These are phyloP conservation scores for Tulasnella sp. DNA, from an alignment of 768 basidiomycete species.

Conservation along the genomic window DNA sequence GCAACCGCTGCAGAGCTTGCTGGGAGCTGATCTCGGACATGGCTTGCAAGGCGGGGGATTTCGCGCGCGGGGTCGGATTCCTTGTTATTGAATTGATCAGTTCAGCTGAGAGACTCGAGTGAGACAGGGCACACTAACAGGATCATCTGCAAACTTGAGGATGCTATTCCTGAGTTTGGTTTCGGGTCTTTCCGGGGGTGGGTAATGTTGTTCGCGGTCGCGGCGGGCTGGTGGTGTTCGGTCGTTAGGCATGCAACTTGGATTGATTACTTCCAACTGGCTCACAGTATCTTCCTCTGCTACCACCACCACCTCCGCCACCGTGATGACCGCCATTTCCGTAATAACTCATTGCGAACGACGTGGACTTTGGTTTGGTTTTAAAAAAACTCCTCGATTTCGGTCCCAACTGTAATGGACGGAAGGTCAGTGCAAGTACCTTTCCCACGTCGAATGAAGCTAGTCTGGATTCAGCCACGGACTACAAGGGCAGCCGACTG, in stretches of 20 bases:
- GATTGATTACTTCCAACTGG: not conserved
- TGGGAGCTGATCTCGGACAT: slow-evolving; percentile 57
- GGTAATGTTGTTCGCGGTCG: slow-evolving; percentile 7
- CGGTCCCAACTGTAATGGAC: slow-evolving; percentile 9
- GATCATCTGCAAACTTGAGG: slow-evolving; percentile 71
- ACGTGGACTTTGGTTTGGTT: not conserved
- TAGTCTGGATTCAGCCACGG: not conserved
- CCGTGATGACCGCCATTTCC: slow-evolving; percentile 2
- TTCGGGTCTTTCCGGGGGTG: slow-evolving; percentile 22
- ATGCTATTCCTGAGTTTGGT: slow-evolving; percentile 57
- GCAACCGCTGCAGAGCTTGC: slow-evolving; percentile 60
- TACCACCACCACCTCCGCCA: slow-evolving; percentile 15
- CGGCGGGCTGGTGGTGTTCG: slow-evolving; percentile 8
- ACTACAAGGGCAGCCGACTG: slow-evolving; percentile 2
- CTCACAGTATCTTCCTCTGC: slow-evolving; percentile 20
- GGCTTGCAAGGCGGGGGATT: slow-evolving; percentile 58
- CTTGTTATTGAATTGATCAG: slow-evolving; percentile 39
- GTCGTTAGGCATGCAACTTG: not conserved
- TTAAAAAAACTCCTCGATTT: not conserved
- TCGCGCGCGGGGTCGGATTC: slow-evolving; percentile 58
- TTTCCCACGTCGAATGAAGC: not conserved
- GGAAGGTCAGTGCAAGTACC: not conserved
- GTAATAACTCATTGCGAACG: slow-evolving; percentile 15
- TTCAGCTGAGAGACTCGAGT: too few species aligned
- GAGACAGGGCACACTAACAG: slow-evolving; percentile 48